phyloP scores from a whole-genome alignment of 495 filamentous ascomycete genomes.

The Polyplosphaeria fusca region DNA sequence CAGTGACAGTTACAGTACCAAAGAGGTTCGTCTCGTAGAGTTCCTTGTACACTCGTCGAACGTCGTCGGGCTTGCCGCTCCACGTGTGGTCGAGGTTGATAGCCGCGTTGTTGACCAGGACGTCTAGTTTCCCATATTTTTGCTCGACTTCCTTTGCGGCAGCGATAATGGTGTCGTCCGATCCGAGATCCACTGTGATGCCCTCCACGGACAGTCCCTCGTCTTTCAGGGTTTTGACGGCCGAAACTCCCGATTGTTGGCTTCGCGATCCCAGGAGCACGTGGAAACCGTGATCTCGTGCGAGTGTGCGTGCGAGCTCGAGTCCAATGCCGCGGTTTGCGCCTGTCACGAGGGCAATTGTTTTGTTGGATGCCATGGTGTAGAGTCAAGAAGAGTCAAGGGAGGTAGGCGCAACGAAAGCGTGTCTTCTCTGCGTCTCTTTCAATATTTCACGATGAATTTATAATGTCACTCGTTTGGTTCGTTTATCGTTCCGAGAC shows the following conservation, averaged over 20 bases:
- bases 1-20: background rate
- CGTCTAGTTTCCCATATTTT: slow-evolving; percentile 7
- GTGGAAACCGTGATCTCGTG: slow-evolving; percentile 6
- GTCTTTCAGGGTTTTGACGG: background rate
- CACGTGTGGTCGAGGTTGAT: background rate
- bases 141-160: slow-evolving; percentile 1
- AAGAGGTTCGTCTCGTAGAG: slow-evolving; percentile 12
- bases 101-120: slow-evolving; percentile 13
- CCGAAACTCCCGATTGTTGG: background rate
- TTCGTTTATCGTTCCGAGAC: too few relatives aligned
- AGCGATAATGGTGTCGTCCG: slow-evolving; percentile 1
- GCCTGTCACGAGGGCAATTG: slow-evolving; percentile 10
- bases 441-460: too few relatives aligned
- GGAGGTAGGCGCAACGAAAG: too few relatives aligned
- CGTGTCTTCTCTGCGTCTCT: too few relatives aligned
- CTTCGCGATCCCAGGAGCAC: slow-evolving; percentile 4
- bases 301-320: background rate
- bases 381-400: too few relatives aligned
- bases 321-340: background rate
- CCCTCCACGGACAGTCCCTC: slow-evolving; percentile 12
- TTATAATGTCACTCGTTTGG: too few relatives aligned
- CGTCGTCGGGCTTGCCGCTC: background rate
- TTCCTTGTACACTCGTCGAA: background rate
- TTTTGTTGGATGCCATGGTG: background rate
- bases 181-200: background rate